phyloP scores from a whole-genome alignment of 192 early-diverging fungal species.

The Podila verticillata region DNA sequence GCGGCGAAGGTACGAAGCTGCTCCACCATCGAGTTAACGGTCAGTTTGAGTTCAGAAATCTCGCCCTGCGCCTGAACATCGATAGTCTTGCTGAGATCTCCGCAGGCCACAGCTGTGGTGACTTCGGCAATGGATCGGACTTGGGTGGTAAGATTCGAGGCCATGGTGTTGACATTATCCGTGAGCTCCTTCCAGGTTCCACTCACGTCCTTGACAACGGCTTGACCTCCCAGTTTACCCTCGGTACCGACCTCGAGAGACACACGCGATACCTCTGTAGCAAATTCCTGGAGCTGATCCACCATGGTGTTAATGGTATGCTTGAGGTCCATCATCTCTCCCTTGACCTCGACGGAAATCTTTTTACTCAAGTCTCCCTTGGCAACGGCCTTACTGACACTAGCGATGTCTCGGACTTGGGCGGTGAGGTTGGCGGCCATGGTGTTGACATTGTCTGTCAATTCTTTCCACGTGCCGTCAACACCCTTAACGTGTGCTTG shows the following conservation, averaged over 20 bases:
- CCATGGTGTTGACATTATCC: constrained; percentile 79
- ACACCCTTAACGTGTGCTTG: constrained; percentile 63
- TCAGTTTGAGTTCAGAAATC: constrained; percentile 67
- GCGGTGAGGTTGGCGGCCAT: constrained; percentile 73
- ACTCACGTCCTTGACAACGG: constrained; percentile 67
- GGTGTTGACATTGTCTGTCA: constrained; percentile 73
- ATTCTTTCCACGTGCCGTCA: constrained; percentile 69
- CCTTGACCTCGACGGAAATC: constrained; percentile 57
- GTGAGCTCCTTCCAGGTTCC: constrained; percentile 79
- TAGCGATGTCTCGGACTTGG: constrained; percentile 70
- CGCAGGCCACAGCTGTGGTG: constrained; percentile 72
- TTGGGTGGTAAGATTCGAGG: constrained; percentile 69
- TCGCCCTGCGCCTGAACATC: constrained; percentile 66
- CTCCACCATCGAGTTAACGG: constrained; percentile 73
- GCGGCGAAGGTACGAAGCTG: constrained; percentile 69
- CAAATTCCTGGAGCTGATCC: constrained; percentile 71
- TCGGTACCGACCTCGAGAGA: constrained; percentile 77
- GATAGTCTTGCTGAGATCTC: constrained; percentile 69
- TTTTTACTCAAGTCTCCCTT: constrained; percentile 65
- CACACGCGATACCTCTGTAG: constrained; percentile 75
- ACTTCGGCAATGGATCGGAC: constrained; percentile 73
- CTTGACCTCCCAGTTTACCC: constrained; percentile 76
- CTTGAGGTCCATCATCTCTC: constrained; percentile 69
- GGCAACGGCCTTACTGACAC: constrained; percentile 68
- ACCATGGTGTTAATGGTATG: constrained; percentile 74